Percentiles rank a stretch among this genome's conserved stretches.
These are phyloP conservation scores for Phlebopus sp. DNA, from an alignment of 1,284 basidiomycete genomes.

Conservation along the genomic window DNA sequence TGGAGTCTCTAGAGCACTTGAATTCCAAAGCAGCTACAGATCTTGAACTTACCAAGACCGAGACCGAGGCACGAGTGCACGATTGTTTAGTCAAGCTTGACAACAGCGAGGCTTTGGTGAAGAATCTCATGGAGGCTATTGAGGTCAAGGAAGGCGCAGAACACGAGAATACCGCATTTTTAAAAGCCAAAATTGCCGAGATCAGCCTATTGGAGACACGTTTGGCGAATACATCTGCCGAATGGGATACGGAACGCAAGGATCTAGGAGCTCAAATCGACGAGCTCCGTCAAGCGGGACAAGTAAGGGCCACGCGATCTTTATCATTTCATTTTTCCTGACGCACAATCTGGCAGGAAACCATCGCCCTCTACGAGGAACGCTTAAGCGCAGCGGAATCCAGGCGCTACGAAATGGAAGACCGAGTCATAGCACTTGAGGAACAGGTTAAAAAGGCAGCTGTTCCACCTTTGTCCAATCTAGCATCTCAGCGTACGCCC, in stretches of 20 bases:
- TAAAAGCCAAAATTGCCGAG: conserved; percentile 55
- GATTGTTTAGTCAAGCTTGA: conserved; percentile 51
- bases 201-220: conserved; percentile 51
- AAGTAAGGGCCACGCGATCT: conserved; percentile 44
- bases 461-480: conserved; percentile 38
- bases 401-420: conserved; percentile 77
- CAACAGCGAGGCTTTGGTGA: conserved; percentile 42
- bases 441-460: conserved; percentile 41
- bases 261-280: conserved; percentile 73
- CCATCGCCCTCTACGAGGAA: conserved; percentile 90
- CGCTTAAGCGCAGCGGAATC: conserved; percentile 69
- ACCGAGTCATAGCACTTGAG: conserved; percentile 63
- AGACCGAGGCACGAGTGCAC: conserved; percentile 44
- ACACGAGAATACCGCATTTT: conserved; percentile 47
- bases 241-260: conserved; percentile 63
- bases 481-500: conserved; percentile 40
- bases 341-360: conserved; percentile 56
- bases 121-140: conserved; percentile 50
- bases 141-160: conserved; percentile 52
- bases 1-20: conserved; percentile 49
- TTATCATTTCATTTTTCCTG: conserved; percentile 8
- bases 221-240: conserved; percentile 45
- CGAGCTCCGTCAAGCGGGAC: conserved; percentile 79
- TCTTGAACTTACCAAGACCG: conserved; percentile 42
- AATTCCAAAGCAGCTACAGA: conserved; percentile 42